phyloP scores from a whole-genome alignment of 78 protist species.

The Cavenderia fasciculata region DNA sequence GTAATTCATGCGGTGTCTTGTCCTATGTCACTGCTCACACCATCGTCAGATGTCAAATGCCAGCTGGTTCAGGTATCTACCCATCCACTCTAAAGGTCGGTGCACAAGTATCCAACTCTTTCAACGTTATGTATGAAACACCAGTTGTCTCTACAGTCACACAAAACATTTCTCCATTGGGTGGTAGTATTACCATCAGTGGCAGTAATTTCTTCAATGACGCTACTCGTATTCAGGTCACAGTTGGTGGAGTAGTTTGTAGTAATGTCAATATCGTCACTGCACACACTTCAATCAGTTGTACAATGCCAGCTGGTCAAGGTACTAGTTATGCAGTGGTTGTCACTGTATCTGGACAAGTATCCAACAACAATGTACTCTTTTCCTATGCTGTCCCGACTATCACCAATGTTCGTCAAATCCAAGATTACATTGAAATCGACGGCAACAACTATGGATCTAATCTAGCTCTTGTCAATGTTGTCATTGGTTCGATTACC shows the following conservation, averaged over 20 bases:
- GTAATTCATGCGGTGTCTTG: neutral
- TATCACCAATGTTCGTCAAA: too few relatives aligned
- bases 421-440: too few relatives aligned
- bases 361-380: neutral
- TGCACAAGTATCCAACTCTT: neutral
- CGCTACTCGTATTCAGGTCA: neutral
- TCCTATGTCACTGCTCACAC: neutral
- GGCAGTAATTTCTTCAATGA: constrained; percentile 16
- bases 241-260: neutral
- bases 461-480: too few relatives aligned
- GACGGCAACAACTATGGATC: too few relatives aligned
- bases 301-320: neutral
- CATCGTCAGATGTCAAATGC: neutral
- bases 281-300: neutral
- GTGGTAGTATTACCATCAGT: constrained; percentile 10
- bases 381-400: too few relatives aligned
- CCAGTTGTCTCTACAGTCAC: neutral
- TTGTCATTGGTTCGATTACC: too few relatives aligned
- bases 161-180: neutral
- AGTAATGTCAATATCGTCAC: neutral
- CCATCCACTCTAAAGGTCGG: neutral
- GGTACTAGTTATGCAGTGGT: neutral
- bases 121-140: neutral
- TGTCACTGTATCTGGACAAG: neutral
- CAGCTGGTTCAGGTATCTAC: neutral